Evolutionary conservation across 345 rosid species (phyloP), one percentile per base, ranked within the genome.

Genomic region (Melaleuca quinquenervia): DNA sequence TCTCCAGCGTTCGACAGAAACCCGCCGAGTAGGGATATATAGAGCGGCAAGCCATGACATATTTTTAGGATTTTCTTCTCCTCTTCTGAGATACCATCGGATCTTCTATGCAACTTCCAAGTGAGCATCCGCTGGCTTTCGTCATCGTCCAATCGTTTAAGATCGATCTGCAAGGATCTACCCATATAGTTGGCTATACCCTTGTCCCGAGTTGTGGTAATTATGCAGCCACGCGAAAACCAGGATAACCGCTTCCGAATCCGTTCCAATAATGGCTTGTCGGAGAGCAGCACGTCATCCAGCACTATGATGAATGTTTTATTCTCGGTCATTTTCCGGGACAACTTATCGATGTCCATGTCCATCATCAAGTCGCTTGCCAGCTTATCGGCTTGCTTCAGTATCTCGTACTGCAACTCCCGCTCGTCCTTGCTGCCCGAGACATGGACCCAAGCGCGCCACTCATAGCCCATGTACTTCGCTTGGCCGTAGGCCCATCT

Each of bases 221-320:
- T n/a, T 15, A 87, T 7, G 41, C 83, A 56, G 24, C 60, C 88
- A 50, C 7, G 11, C 20, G 1, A 54, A 41, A 6, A 0, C n/a
- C n/a, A n/a, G n/a, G n/a, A n/a, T n/a, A n/a, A n/a, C n/a, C n/a
- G n/a, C n/a, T n/a, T n/a, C n/a, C n/a, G n/a, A n/a, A n/a, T n/a
- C n/a, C n/a, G n/a, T n/a, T 41, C 41, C 3, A 41, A 41, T 41
- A 41, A 41, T 41, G 41, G 2, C 41, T 41, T 41, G 41, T 41
- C n/a, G n/a, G n/a, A n/a, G n/a, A n/a, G n/a, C 11, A 1, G 9
- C n/a, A 75, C 80, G 10, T 84, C 88, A 83, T 86, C 90, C 32
- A 87, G 22, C 51, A 87, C 87, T 18, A 89, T 83, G 82, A 89
- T 82, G 53, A 70, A 56, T 70, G 48, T 52, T 48, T 83, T 85